Evolutionary conservation across 805 yeast species (phyloP), one percentile per base, ranked within the genome.

Genomic region (Kuraishia capsulata): DNA sequence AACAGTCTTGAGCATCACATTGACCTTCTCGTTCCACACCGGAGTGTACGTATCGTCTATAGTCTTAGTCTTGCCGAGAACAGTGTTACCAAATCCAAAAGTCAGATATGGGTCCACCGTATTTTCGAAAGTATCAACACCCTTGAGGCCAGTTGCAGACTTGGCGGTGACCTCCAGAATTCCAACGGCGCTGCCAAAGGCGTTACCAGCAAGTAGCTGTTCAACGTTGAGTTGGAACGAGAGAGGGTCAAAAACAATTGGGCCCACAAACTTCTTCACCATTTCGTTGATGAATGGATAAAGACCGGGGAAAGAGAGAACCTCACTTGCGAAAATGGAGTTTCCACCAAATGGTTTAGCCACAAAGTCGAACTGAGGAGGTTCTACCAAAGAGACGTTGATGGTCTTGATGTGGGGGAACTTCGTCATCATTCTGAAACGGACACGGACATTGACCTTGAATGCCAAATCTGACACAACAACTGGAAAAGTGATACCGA

Each of bases 331-430:
- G 60, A 90, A 81, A 16, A 81, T 65, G 23, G 85, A 69, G 48
- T 89, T 89, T 44, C 97, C 96, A 37, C 83, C 67, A 10, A 73
- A 35, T n/a, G 82, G 73, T 47, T 73, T 79, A 33, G 86, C 71
- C 39, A 76, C 73, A 56, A 89, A 92, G 60, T 94, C 98, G 58
- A 90, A 76, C 47, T 80, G 73, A 6, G 97, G 97, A 28, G 92
- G 81, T 42, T 86, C 90, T 61, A 88, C 65, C 47, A 94, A 64
- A 14, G 95, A 80, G 23, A 92, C 75, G 53, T 83, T 89, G 18
- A 88, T 79, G 1, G 96, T 89, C 57, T 92, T 94, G 43, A 92
- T 69, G 62, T 92, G 97, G 3, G 99, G 99, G 61, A 83, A 88
- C 8, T 85, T 70, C 3, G 87, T 59, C 82, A 86, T 90, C 80